Evolutionary conservation across 2,329 filamentous ascomycete species (phyloP), one percentile per base, ranked within the genome.

Genomic region (Arthroderma sp.): DNA sequence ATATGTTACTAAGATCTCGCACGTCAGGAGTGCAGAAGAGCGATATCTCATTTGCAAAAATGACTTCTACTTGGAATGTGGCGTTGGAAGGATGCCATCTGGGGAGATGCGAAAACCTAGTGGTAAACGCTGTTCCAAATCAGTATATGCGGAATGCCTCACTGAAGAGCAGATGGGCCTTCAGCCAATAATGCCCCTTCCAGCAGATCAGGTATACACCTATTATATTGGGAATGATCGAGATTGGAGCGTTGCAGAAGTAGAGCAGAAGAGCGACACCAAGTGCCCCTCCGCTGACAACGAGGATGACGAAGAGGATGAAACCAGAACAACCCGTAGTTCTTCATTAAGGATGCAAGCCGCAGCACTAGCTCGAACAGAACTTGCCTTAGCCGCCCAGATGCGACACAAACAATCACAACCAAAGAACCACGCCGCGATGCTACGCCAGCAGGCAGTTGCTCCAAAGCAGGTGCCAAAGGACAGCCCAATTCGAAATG

Each of bases 341-440:
- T 44, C 53, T 4, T 56, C 61, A 4, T 38, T 48, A 28, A 57
- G 55, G 38, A 54, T 53, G 29, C 58, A 59, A 36, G 48, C 55
- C 3, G 52, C 57, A 4, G 56, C 57, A 27, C 47, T 57, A 3
- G 58, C 60, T 4, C 54, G 62, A 32, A 65, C 64, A 3, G 63
- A 66, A 48, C 56, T 57, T 6, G 64, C 64, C 2, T 55, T 67
- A 22, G 59, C 53, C n/a, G 64, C 63, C 11, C 63, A 67, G 30
- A 56, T 64, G 38, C 59, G 63, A 10, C 58, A 60, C n/a, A 55
- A 60, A 46, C 64, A 64, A 34, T 48, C 46, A 6, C 49, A 55
- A 33, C 53, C 60, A 0, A 64, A 65, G 43, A 71, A 65, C 40
- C 69, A 70, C 50, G 68, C 68, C 2, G 68, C 68, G 5, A 63